Evolutionary conservation across 805 yeast genomes (phyloP).

Genomic region (Ogataea nitratoaversa): DNA sequence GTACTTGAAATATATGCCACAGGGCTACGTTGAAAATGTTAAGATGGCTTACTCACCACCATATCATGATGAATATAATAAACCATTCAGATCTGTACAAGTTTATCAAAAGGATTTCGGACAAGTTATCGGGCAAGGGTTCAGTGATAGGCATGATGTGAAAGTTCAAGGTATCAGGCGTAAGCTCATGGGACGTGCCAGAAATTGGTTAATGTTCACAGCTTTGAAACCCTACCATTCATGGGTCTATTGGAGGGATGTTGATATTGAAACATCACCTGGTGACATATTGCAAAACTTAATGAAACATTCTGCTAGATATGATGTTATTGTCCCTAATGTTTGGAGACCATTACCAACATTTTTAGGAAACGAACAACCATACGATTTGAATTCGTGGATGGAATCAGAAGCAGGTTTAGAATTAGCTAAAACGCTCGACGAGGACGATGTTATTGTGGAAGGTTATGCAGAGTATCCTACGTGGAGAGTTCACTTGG

Average conservation of each 20-base stretch:
- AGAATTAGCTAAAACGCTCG: constrained; percentile 56
- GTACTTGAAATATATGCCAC: constrained; percentile 66
- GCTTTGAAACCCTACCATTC: constrained; percentile 81
- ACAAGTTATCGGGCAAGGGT: constrained; percentile 80
- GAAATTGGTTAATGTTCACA: constrained; percentile 75
- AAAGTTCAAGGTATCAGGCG: constrained; percentile 82
- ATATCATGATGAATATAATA: constrained; percentile 54
- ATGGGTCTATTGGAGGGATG: constrained; percentile 92
- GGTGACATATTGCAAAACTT: constrained; percentile 69
- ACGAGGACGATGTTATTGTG: constrained; percentile 81
- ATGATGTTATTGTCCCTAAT: constrained; percentile 77
- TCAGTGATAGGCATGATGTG: constrained; percentile 78
- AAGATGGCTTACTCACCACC: constrained; percentile 61
- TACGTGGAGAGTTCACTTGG: constrained; percentile 80
- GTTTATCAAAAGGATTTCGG: constrained; percentile 82
- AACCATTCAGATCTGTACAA: constrained; percentile 74
- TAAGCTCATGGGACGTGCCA: constrained; percentile 80
- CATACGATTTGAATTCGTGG: constrained; percentile 97
- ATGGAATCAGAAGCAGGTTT: constrained; percentile 78
- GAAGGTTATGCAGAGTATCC: constrained; percentile 88
- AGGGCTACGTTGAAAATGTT: constrained; percentile 51
- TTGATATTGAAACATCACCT: constrained; percentile 78
- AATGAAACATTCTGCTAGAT: constrained; percentile 54
- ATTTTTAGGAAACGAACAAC: constrained; percentile 85
- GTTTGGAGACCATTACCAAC: constrained; percentile 98